phyloP scores from a whole-genome alignment of 148 eudicot species.

The Oxyria digyna region DNA sequence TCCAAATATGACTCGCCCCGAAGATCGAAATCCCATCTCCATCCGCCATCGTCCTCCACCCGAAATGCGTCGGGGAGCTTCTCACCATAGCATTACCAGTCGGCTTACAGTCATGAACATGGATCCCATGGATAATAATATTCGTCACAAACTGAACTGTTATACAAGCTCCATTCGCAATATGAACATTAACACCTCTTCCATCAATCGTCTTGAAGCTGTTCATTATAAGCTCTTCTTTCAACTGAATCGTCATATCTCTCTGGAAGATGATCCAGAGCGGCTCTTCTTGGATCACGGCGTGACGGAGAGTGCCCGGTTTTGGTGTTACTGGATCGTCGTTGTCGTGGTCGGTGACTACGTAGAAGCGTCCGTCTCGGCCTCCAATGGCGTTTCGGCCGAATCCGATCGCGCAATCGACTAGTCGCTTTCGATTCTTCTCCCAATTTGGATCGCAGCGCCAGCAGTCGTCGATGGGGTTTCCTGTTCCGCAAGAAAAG shows the following conservation, averaged over 20 bases:
- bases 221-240: conserved; percentile 87
- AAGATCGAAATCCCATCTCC: conserved; percentile 77
- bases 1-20: conserved; percentile 81
- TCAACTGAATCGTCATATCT: conserved; percentile 68
- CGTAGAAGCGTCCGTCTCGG: conserved; percentile 61
- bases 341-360: conserved; percentile 59
- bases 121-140: conserved; percentile 72
- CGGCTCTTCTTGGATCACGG: conserved; percentile 67
- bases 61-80: conserved; percentile 59
- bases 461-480: conserved; percentile 93
- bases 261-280: conserved; percentile 77
- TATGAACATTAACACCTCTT: conserved; percentile 69
- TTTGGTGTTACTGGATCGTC: conserved; percentile 70
- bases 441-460: conserved; percentile 73
- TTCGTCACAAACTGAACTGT: conserved; percentile 72
- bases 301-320: conserved; percentile 83
- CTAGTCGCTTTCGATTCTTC: conserved; percentile 61
- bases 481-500: conserved; percentile 79
- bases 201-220: conserved; percentile 88
- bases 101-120: conserved; percentile 73
- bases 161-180: conserved; percentile 74
- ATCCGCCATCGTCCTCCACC: conserved; percentile 93
- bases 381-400: conserved; percentile 88
- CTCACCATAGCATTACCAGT: conserved; percentile 93
- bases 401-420: conserved; percentile 76